These are phyloP conservation scores for Gracilaria vermiculophylla DNA, from an alignment of 23 red algal genomes.

Conservation along the genomic window DNA sequence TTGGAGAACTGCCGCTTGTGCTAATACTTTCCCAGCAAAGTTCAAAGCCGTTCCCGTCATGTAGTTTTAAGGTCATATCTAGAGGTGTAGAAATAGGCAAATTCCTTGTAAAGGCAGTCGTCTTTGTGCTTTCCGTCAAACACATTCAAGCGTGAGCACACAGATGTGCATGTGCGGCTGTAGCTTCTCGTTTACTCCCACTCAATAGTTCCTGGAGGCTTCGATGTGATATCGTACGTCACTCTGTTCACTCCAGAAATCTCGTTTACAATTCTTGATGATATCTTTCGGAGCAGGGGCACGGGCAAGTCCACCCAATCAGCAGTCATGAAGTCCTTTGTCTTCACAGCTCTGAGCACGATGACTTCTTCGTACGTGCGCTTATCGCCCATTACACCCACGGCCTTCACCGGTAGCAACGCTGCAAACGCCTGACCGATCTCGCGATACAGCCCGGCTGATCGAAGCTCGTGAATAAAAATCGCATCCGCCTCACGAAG, in stretches of 20 bases:
- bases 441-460: conserved; percentile 73
- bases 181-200: conserved; percentile 61
- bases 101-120: not conserved
- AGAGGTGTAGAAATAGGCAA: not conserved
- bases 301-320: conserved; percentile 86
- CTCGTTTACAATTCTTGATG: conserved; percentile 94
- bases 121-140: not conserved
- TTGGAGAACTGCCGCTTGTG: not conserved
- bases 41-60: not conserved
- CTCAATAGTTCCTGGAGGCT: conserved; percentile 96
- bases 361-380: conserved; percentile 98
- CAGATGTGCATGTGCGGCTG: not conserved
- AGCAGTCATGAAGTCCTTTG: conserved; percentile 97
- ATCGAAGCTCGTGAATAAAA: conserved; percentile 83
- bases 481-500: conserved; percentile 90
- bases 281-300: conserved; percentile 57
- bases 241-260: conserved; percentile 93
- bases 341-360: conserved; percentile 89
- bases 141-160: not conserved
- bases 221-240: conserved; percentile 89
- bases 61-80: not conserved
- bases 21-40: not conserved
- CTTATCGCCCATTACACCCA: conserved; percentile 98
- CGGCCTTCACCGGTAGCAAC: conserved; percentile 91
- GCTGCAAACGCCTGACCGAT: conserved; percentile 97